Conservation (phyloP, 345 rosid genomes). For the Boechera retrofracta region DNA sequence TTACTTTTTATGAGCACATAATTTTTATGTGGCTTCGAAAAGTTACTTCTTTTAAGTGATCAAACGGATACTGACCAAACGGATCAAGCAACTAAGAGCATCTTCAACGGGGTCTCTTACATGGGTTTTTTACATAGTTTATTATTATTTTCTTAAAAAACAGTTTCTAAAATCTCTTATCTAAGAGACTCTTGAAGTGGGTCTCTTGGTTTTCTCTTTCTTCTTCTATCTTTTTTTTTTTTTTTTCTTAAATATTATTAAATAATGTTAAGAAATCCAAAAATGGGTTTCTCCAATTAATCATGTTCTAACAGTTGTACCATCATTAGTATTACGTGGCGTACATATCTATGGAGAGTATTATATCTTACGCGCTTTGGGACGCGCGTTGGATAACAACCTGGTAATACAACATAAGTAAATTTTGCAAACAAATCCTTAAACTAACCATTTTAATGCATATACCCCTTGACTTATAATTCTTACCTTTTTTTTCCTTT, state of each 20-base stretch:
- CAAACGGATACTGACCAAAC: slow-evolving; percentile 3
- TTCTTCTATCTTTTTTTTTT: too few species aligned
- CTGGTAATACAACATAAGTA: neutral
- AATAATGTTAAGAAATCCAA: too few species aligned
- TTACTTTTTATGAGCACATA: neutral
- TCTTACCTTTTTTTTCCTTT: neutral
- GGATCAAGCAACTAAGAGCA: neutral
- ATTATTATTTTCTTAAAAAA: too few species aligned
- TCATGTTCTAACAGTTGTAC: neutral
- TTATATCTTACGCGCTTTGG: slow-evolving; percentile 27
- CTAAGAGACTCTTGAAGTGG: too few species aligned
- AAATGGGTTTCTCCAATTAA: too few species aligned
- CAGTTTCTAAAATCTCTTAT: too few species aligned
- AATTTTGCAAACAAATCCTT: slow-evolving; percentile 7
- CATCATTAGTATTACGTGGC: slow-evolving; percentile 26
- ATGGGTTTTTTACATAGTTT: too few species aligned
- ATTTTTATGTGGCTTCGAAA: slow-evolving; percentile 22
- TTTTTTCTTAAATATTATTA: too few species aligned
- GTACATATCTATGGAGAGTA: neutral
- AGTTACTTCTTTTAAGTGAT: neutral
- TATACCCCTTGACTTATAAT: neutral
- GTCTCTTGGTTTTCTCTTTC: too few species aligned
- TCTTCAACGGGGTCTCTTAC: too few species aligned
- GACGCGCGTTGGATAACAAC: slow-evolving; percentile 33
- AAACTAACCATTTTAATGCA: neutral